Base-by-base conservation (phyloP, 192 early-diverging fungal species). In the Entomortierella beljakovae region DNA sequence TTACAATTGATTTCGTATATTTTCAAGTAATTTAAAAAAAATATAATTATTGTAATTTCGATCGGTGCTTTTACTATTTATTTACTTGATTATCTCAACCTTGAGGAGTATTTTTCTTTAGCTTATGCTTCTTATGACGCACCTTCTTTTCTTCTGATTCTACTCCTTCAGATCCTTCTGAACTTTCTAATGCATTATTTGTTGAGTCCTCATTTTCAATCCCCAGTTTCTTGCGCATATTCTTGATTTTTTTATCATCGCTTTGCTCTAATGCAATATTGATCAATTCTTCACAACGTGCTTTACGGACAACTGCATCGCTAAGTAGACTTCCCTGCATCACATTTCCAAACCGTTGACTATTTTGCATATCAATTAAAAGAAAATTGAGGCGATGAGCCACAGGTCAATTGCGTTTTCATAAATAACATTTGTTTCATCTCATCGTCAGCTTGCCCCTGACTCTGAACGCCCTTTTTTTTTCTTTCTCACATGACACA, bases 231-330 rank as follows among this genome's bases (percentile, higher is more conserved):
- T n/a, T n/a, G n/a, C 23, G 52, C 42, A 42, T 48, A 58, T 66
- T 79, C 75, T 86, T 64, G 69, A 83, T 1, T 55, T 58, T 83
- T 74, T 26, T 52, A 52, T 18, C 29, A 15, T 63, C 53, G 13
- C 11, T 51, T 31, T 77, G 59, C 62, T 34, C 54, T 51, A 79
- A 32, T 0, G 67, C 75, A 8, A 38, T 46, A 31, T 79, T 68
- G 28, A 79, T 79, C 54, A 77, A 35, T 3, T 16, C 26, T 43
- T 69, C 75, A n/a, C 75, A 79, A 2, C 32, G 40, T 26, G 53
- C 57, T 62, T 79, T 79, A 25, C 55, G 61, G 9, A 55, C 43
- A 26, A 26, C 22, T 23, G 75, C 75, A 35, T 64, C 67, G 20
- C 75, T 65, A 7, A 65, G 61, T 7, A 65, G 6, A 15, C 75